Percentiles rank a stretch among this genome's conserved stretches.
These are phyloP conservation scores for Mucor plumbeus DNA, from an alignment of 371 early-diverging fungal genomes.

Conservation along the genomic window DNA sequence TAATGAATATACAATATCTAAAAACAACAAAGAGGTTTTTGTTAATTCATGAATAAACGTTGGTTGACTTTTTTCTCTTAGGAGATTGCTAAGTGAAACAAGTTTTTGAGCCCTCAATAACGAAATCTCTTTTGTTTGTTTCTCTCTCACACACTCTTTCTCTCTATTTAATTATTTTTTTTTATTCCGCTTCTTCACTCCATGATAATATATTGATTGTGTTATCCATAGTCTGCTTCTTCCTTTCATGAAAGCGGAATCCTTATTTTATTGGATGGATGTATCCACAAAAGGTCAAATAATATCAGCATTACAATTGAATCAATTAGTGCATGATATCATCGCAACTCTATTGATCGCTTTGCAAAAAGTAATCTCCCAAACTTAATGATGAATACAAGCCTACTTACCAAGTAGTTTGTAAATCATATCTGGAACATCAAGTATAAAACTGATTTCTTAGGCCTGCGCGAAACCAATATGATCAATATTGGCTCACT, in stretches of 20 bases:
- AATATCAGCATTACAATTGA: slow-evolving; percentile 1
- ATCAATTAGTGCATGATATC: slow-evolving; percentile 13
- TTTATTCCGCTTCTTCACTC: too few relatives aligned
- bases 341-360: slow-evolving; percentile 15
- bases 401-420: too few relatives aligned
- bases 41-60: neutral
- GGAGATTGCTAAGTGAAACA: slow-evolving; percentile 10
- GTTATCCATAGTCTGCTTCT: slow-evolving; percentile 9
- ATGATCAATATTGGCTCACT: slow-evolving; percentile 16
- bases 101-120: too few relatives aligned
- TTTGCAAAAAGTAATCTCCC: slow-evolving; percentile 8
- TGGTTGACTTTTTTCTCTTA: too few relatives aligned
- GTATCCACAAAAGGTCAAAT: too few relatives aligned
- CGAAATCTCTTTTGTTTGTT: neutral
- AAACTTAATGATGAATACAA: slow-evolving; percentile 12
- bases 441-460: too few relatives aligned
- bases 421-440: too few relatives aligned
- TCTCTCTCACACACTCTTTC: too few relatives aligned
- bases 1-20: slow-evolving; percentile 10
- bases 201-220: slow-evolving; percentile 13
- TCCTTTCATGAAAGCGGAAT: slow-evolving; percentile 16
- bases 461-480: slow-evolving; percentile 9
- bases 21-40: slow-evolving; percentile 2
- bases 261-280: too few relatives aligned
- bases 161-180: too few relatives aligned